Evolutionary conservation across 2,329 filamentous ascomycete species (phyloP).

Genomic region (Pyrenochaeta sp.): DNA sequence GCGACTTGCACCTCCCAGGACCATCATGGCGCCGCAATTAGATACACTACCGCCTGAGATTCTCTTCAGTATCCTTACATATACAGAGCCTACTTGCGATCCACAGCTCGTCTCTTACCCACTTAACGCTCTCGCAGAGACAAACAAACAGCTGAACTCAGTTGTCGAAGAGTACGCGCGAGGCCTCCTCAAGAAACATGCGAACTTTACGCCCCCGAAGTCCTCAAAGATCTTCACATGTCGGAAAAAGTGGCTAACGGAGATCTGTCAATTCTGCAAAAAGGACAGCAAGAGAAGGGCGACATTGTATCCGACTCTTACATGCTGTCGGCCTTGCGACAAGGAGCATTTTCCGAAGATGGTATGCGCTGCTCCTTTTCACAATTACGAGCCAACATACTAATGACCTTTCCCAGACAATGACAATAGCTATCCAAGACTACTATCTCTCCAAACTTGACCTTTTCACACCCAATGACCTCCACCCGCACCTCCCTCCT

Average conservation of each 20-base stretch:
- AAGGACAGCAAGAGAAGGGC: slow-evolving; percentile 34
- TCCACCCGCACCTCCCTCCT: slow-evolving; percentile 35
- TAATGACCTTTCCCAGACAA: slow-evolving; percentile 30
- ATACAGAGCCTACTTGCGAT: slow-evolving; percentile 16
- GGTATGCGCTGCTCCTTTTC: slow-evolving; percentile 16
- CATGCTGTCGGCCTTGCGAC: slow-evolving; percentile 41
- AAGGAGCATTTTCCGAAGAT: slow-evolving; percentile 36
- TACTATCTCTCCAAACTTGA: slow-evolving; percentile 41
- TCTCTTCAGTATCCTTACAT: slow-evolving; percentile 39
- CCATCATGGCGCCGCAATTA: slow-evolving; percentile 8
- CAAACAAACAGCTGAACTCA: slow-evolving; percentile 31
- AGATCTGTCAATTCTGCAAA: slow-evolving; percentile 38
- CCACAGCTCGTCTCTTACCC: slow-evolving; percentile 14
- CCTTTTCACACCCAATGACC: slow-evolving; percentile 40
- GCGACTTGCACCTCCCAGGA: not conserved
- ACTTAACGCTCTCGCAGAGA: slow-evolving; percentile 34
- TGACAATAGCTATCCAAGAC: slow-evolving; percentile 33
- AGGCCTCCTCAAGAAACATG: slow-evolving; percentile 32
- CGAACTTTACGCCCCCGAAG: slow-evolving; percentile 25
- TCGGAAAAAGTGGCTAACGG: slow-evolving; percentile 35
- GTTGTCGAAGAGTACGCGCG: slow-evolving; percentile 42
- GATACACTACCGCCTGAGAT: slow-evolving; percentile 38
- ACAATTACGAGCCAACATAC: not conserved
- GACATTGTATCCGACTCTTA: slow-evolving; percentile 29
- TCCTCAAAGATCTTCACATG: slow-evolving; percentile 21